Base-by-base conservation (phyloP, 75 land plant species). In the Isoetes taiwanensis region DNA sequence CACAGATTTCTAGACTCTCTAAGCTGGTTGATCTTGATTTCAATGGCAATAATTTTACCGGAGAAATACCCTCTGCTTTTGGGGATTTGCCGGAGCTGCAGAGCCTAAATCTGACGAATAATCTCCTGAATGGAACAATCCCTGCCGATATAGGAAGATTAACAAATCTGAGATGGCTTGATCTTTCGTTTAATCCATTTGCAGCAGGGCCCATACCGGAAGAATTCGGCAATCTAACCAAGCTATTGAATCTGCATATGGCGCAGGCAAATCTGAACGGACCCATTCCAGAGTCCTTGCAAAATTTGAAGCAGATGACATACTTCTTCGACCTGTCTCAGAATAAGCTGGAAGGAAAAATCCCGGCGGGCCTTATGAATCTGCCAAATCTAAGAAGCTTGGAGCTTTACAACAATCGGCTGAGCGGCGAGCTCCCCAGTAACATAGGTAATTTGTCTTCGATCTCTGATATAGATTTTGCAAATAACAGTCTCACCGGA, bases 111-210 rank as follows among this genome's bases (percentile, higher is more conserved):
- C 76, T 81, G 11, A 4, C 8, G 25, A 27, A 12, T 20, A 81
- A 81, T 32, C 64, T 67, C 9, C 56, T 81, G 24, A 61, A 65
- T 28, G 63, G 59, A 6, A 43, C 78, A 17, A 34, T 81, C n/a
- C 78, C 85, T 1, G 76, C 62, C 2, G 56, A 73, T 41, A 23
- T 86, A 2, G 80, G 76, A 19, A 64, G 74, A 35, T 34, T 86
- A 24, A 42, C 72, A 8, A 68, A 62, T 12, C 70, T 86, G 0
- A 61, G 57, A 19, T 46, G 68, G 69, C 64, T 86, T 5, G 73
- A 77, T 20, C 43, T 82, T 34, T 75, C 80, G 0, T 79, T 77
- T 64, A 86, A 86, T 52, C 83, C 80, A 28, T 70, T 86, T 43
- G 0, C 40, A 2, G 63, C 71, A 17, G 62, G 80, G 28, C 58